Evolutionary conservation across 352 stramenopile genomes (phyloP).

Genomic region (Pythium plurisporium): DNA sequence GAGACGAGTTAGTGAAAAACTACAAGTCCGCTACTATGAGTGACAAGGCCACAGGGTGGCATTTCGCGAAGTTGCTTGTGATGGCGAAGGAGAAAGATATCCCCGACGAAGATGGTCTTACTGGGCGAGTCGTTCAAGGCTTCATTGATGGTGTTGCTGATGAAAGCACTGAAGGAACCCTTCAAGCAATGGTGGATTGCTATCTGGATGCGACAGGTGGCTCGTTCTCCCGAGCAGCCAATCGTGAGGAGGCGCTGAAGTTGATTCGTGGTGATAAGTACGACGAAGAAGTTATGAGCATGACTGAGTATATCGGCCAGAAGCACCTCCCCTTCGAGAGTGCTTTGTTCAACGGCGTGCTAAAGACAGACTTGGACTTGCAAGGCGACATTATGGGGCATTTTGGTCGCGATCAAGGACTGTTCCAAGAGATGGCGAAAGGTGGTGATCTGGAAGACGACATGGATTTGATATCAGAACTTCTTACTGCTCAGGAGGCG

Average conservation of each 20-base stretch:
- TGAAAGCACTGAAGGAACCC: constrained; percentile 34
- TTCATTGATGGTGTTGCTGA: constrained; percentile 55
- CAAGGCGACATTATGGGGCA: constrained; percentile 72
- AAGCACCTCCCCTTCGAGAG: constrained; percentile 79
- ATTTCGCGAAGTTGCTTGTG: constrained; percentile 78
- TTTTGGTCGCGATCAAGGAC: constrained; percentile 73
- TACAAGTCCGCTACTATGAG: constrained; percentile 21
- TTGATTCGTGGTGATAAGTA: constrained; percentile 41
- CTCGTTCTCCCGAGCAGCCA: constrained; percentile 32
- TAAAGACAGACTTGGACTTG: constrained; percentile 62
- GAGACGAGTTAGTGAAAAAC: constrained; percentile 32
- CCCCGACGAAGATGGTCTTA: constrained; percentile 16
- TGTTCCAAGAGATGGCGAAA: constrained; percentile 68
- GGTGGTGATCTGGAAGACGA: constrained; percentile 44
- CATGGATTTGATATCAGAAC: constrained; percentile 65
- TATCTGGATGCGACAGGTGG: constrained; percentile 53
- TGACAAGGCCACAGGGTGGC: constrained; percentile 55
- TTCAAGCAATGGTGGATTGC: constrained; percentile 57
- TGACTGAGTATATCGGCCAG: constrained; percentile 71
- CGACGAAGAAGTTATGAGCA: constrained; percentile 57
- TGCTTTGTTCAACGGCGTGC: constrained; percentile 84
- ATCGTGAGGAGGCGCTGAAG: constrained; percentile 39
- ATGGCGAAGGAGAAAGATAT: constrained; percentile 56
- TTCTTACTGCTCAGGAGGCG: constrained; percentile 50
- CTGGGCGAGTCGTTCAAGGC: constrained; percentile 30